phyloP scores from a whole-genome alignment of 345 rosid species.

The Acer campestre region DNA sequence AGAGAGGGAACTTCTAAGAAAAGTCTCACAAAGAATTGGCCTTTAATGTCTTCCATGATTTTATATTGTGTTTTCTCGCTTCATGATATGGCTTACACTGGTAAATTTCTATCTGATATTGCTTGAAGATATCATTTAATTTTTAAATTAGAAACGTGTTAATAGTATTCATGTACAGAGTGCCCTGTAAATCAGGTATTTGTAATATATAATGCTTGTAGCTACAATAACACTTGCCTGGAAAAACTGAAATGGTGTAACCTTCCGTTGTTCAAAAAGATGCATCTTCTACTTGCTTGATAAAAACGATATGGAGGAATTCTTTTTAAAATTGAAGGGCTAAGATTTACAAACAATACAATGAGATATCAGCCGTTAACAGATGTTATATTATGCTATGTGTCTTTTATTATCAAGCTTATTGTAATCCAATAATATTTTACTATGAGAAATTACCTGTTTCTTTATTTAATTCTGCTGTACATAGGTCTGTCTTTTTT shows the following conservation, averaged over 20 bases:
- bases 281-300: neutral
- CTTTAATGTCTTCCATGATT: conserved; percentile 80
- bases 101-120: conserved; percentile 15
- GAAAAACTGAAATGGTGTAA: neutral
- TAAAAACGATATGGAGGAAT: neutral
- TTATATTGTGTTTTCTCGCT: conserved; percentile 86
- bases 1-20: conserved; percentile 31
- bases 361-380: neutral
- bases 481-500: neutral
- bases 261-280: neutral
- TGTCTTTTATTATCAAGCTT: neutral
- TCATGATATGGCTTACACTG: conserved; percentile 93
- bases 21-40: conserved; percentile 77
- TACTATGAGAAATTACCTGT: neutral
- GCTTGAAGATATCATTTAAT: neutral
- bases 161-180: neutral
- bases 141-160: neutral
- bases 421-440: too few relatives aligned
- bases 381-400: neutral
- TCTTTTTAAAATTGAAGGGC: neutral
- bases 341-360: neutral
- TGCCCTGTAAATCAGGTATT: neutral
- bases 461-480: neutral
- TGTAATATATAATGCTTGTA: neutral
- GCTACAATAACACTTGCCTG: neutral